Conservation (phyloP, 208 protist genomes). For the Leishmania guyanensis region DNA sequence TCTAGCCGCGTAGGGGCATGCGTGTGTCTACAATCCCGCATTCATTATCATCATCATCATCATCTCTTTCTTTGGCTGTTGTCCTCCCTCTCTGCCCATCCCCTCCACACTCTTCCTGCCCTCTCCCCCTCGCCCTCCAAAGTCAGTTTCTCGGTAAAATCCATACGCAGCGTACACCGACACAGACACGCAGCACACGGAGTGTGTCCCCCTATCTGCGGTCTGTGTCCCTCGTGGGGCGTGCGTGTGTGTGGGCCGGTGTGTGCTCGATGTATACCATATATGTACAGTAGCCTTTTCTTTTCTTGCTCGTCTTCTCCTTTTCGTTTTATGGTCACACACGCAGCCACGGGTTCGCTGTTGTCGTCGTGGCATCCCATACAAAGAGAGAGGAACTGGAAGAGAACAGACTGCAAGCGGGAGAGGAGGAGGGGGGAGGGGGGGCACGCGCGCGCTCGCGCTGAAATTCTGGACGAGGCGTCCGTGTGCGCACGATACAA, state of each 20-base stretch:
- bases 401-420: too few species aligned
- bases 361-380: background rate
- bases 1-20: background rate
- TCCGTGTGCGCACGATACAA: background rate
- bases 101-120: background rate
- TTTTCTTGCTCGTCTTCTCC: slow-evolving; percentile 9
- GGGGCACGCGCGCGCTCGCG: background rate
- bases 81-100: background rate
- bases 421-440: too few species aligned
- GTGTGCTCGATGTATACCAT: background rate
- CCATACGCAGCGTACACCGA: too few species aligned
- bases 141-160: too few species aligned
- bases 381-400: too few species aligned
- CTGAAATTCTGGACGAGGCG: too few species aligned
- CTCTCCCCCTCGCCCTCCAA: background rate
- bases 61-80: background rate
- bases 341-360: background rate
- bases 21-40: too few species aligned
- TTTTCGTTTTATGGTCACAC: slow-evolving; percentile 1
- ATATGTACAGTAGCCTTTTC: background rate
- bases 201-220: too few species aligned
- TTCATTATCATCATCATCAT: background rate
- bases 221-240: too few species aligned
- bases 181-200: too few species aligned
- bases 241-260: too few species aligned